Percentiles rank a stretch among this genome's conserved stretches.
These are phyloP conservation scores for Gossypium turneri DNA, from an alignment of 345 rosid species.

Conservation along the genomic window DNA sequence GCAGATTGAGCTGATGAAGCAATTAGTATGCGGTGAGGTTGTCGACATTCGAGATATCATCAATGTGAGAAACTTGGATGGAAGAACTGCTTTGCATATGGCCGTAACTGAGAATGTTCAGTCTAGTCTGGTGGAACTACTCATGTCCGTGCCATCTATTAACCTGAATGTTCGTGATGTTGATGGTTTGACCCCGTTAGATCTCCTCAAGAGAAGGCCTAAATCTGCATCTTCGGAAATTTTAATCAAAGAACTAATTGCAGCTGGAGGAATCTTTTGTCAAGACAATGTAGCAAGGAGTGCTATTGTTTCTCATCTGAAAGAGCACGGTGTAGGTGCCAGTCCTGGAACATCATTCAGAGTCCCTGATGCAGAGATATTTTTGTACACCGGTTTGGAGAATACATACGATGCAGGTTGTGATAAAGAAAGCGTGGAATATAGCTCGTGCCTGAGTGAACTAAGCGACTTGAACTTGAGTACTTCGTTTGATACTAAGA, in stretches of 20 bases:
- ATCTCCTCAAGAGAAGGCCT: conserved; percentile 70
- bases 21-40: conserved; percentile 37
- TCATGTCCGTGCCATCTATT: conserved; percentile 51
- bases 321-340: conserved; percentile 50
- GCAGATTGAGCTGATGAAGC: conserved; percentile 70
- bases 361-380: conserved; percentile 85
- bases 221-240: conserved; percentile 64
- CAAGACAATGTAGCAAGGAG: conserved; percentile 34
- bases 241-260: conserved; percentile 66
- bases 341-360: conserved; percentile 87
- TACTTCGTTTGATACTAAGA: conserved; percentile 20
- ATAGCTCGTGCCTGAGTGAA: conserved; percentile 44
- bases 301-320: conserved; percentile 42
- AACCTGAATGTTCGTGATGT: conserved; percentile 60
- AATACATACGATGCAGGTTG: conserved; percentile 24
- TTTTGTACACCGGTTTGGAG: conserved; percentile 53
- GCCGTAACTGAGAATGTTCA: conserved; percentile 72
- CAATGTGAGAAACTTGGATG: conserved; percentile 60
- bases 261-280: conserved; percentile 72
- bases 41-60: conserved; percentile 42
- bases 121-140: conserved; percentile 57
- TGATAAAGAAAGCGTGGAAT: conserved; percentile 36
- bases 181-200: conserved; percentile 73
- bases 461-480: conserved; percentile 29
- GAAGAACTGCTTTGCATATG: conserved; percentile 75